phyloP scores from a whole-genome alignment of 2,329 filamentous ascomycete genomes.

The Aspergillus sp. region DNA sequence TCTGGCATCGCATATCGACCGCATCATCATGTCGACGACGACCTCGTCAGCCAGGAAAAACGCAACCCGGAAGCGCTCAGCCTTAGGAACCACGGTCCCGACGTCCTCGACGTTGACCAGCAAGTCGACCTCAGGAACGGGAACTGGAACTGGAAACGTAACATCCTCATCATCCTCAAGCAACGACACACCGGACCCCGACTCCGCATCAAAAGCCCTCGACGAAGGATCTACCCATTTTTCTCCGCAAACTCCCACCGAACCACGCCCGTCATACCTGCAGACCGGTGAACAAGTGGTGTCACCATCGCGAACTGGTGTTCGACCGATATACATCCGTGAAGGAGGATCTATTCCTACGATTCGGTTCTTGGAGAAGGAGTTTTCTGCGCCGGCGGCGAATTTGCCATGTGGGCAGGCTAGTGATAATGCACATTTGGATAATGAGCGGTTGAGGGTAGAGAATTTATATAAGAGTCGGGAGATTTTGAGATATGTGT shows the following conservation, averaged over 20 bases:
- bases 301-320: constrained; percentile 1
- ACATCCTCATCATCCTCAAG: no score
- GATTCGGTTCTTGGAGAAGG: constrained; percentile 89
- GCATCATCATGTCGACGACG: constrained; percentile 33
- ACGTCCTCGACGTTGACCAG: constrained; percentile 36
- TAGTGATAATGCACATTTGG: constrained; percentile 86
- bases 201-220: no score
- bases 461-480: constrained; percentile 84
- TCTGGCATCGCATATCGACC: constrained; percentile 34
- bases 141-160: not conserved
- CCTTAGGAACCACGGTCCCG: constrained; percentile 21
- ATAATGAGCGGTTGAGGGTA: constrained; percentile 87
- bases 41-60: constrained; percentile 25
- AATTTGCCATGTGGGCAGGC: constrained; percentile 92
- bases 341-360: constrained; percentile 94
- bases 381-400: constrained; percentile 82
- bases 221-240: no score
- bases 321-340: constrained; percentile 74
- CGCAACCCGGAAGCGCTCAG: constrained; percentile 21
- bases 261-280: no score
- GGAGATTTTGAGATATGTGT: constrained; percentile 84
- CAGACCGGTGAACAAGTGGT: not conserved
- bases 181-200: no score
- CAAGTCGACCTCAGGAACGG: not conserved
- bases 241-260: no score